Conservation (phyloP, 139 green algal genomes). For the Chlamydomonas applanata region DNA sequence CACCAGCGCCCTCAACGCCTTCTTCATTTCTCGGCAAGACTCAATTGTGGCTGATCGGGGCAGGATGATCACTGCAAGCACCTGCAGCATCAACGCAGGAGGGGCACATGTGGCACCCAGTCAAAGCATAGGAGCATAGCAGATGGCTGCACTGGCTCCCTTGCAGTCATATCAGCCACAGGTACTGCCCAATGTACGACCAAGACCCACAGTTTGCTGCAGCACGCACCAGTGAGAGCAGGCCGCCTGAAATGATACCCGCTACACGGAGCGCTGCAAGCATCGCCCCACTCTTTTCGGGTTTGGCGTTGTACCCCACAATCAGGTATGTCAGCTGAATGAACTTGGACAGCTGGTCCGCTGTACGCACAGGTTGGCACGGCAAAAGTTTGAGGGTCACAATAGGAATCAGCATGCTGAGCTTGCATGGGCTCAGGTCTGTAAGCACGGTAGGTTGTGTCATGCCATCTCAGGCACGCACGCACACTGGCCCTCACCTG, state of each 20-base stretch:
- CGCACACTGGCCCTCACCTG: background rate
- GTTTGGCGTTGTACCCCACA: slow-evolving; percentile 2
- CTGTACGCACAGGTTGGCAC: background rate
- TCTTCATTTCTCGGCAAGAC: slow-evolving; percentile 9
- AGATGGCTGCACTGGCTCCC: no score
- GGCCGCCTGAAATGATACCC: slow-evolving; percentile 5
- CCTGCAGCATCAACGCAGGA: no score
- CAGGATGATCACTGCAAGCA: slow-evolving; percentile 11
- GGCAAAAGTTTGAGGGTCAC: no score
- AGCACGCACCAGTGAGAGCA: slow-evolving; percentile 3
- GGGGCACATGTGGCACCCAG: no score
- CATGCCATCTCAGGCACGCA: no score
- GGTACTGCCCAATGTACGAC: no score
- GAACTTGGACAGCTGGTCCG: slow-evolving; percentile 11
- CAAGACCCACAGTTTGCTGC: no score
- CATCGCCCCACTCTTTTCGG: slow-evolving; percentile 6
- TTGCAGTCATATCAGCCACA: no score
- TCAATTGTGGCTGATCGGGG: slow-evolving; percentile 1
- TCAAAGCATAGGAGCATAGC: no score
- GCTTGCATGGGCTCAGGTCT: no score
- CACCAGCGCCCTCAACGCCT: slow-evolving; percentile 8
- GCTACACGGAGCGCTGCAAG: background rate
- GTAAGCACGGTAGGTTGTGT: background rate
- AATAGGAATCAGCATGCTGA: no score
- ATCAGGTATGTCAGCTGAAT: slow-evolving; percentile 8